These are phyloP conservation scores for Alternaria conjuncta DNA, from an alignment of 2,329 filamentous ascomycete species.

Conservation along the genomic window DNA sequence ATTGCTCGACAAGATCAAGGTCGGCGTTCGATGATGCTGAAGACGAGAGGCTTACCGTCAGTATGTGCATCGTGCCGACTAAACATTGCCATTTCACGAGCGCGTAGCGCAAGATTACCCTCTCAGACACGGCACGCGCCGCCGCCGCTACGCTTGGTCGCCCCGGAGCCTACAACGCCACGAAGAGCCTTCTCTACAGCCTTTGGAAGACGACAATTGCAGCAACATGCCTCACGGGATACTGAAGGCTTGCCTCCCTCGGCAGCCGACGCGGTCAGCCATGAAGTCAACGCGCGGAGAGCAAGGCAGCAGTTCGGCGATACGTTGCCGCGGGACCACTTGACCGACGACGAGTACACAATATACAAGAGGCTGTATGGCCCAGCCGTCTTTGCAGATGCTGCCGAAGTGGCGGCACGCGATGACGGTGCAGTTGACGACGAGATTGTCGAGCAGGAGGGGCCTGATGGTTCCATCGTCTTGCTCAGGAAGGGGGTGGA, in stretches of 20 bases:
- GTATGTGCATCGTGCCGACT: constrained; percentile 45
- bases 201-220: constrained; percentile 15
- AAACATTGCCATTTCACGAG: constrained; percentile 32
- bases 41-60: constrained; percentile 35
- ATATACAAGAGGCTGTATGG: constrained; percentile 86
- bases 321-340: constrained; percentile 72
- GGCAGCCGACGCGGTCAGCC: constrained; percentile 36
- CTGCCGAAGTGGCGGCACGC: constrained; percentile 57
- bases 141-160: constrained; percentile 18
- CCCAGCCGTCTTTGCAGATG: constrained; percentile 68
- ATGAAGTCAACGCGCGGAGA: constrained; percentile 71
- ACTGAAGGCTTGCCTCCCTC: constrained; percentile 11
- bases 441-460: constrained; percentile 49
- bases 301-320: constrained; percentile 80
- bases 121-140: constrained; percentile 15
- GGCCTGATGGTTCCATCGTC: constrained; percentile 39
- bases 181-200: constrained; percentile 34
- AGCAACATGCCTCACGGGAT: constrained; percentile 6
- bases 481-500: constrained; percentile 63
- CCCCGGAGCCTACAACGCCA: constrained; percentile 17
- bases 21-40: constrained; percentile 35
- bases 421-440: constrained; percentile 56
- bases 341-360: constrained; percentile 72
- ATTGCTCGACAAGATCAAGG: constrained; percentile 10
- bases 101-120: constrained; percentile 34